Evolutionary conservation across 2,329 filamentous ascomycete species (phyloP).

Genomic region (Venturia aucupariae): DNA sequence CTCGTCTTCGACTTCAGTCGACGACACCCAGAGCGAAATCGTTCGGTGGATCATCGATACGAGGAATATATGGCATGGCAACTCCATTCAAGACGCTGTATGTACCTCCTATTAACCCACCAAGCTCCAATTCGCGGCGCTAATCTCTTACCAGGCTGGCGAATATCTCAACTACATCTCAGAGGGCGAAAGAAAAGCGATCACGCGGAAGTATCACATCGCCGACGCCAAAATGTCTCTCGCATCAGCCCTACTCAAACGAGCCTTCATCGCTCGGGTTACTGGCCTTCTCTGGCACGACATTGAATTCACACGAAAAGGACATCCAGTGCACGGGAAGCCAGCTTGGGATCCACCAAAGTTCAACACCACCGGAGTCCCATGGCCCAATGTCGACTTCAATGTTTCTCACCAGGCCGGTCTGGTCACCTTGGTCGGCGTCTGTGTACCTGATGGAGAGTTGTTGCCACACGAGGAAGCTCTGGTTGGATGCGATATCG

Average conservation of each 20-base stretch:
- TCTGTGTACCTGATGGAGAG: conserved; percentile 21
- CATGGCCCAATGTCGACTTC: conserved; percentile 46
- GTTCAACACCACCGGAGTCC: conserved; percentile 23
- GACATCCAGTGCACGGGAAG: conserved; percentile 41
- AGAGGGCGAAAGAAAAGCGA: conserved; percentile 45
- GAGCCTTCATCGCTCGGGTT: conserved; percentile 53
- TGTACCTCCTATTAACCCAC: conserved; percentile 15
- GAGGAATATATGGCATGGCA: conserved; percentile 37
- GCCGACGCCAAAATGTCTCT: conserved; percentile 68
- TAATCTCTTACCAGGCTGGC: conserved; percentile 26
- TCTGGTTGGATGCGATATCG: conserved; percentile 61
- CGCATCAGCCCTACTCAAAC: conserved; percentile 64
- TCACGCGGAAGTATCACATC: conserved; percentile 55
- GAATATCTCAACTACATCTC: conserved; percentile 35
- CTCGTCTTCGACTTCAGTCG: conserved; percentile 7
- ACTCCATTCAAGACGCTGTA: conserved; percentile 33
- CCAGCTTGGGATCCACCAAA: conserved; percentile 37
- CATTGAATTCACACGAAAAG: conserved; percentile 48
- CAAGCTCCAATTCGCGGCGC: background rate
- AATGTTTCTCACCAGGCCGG: conserved; percentile 75
- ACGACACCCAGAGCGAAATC: conserved; percentile 5
- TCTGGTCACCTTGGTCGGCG: conserved; percentile 57
- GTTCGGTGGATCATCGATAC: conserved; percentile 41
- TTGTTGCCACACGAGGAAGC: conserved; percentile 9
- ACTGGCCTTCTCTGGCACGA: conserved; percentile 51